A percentile compares a stretch with the other conserved stretches of the same genome.
Evolutionary conservation across 1,284 basidiomycete species (phyloP).

Genomic region (Pyrrhoderma lamaoense): DNA sequence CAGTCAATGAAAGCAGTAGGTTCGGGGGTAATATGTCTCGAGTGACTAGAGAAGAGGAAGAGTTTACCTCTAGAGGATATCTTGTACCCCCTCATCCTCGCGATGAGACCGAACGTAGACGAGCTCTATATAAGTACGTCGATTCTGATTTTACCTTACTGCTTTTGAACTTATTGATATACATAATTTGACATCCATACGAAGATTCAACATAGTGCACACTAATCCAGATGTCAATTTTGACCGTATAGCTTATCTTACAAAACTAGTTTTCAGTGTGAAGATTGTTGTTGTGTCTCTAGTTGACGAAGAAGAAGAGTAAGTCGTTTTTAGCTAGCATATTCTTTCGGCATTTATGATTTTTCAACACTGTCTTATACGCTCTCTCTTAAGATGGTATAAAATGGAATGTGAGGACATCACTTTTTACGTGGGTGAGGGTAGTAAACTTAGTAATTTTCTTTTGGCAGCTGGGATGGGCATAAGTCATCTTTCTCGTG

Average conservation of each 20-base stretch:
- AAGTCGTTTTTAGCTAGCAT: conserved; percentile 24
- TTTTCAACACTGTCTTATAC: too few species aligned
- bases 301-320: conserved; percentile 78
- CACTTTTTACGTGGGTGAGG: too few species aligned
- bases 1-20: conserved; percentile 16
- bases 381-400: too few species aligned
- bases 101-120: conserved; percentile 70
- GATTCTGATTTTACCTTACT: conserved; percentile 6
- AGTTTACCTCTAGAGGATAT: conserved; percentile 57
- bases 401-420: conserved; percentile 73
- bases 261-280: conserved; percentile 89
- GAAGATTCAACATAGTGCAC: conserved; percentile 85
- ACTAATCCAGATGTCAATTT: conserved; percentile 84
- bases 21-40: conserved; percentile 25
- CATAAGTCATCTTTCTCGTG: conserved; percentile 45
- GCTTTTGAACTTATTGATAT: not conserved
- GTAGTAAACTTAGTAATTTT: conserved; percentile 2
- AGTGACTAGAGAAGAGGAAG: conserved; percentile 54
- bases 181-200: conserved; percentile 14
- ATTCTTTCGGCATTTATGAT: too few species aligned
- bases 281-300: conserved; percentile 80
- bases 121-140: conserved; percentile 72
- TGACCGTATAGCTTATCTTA: conserved; percentile 84
- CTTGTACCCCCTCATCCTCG: conserved; percentile 75
- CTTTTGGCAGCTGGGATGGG: conserved; percentile 57